These are phyloP conservation scores for Narthecium ossifragum DNA, from an alignment of 106 monocot species.

Conservation along the genomic window DNA sequence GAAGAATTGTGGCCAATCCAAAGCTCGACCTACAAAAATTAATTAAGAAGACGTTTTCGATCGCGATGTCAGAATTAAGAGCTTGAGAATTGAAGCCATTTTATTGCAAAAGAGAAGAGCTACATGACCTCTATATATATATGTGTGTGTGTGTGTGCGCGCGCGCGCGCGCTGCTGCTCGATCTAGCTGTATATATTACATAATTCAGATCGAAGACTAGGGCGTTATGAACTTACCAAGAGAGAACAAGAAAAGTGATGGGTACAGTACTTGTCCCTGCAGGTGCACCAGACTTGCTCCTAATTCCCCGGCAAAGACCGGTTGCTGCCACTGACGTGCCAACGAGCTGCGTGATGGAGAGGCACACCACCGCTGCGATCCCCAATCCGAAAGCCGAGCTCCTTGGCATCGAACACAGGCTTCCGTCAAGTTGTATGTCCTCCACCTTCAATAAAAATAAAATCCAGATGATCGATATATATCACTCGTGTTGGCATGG, in stretches of 20 bases:
- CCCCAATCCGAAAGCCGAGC: constrained; percentile 62
- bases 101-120: background rate
- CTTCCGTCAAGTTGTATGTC: constrained; percentile 72
- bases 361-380: constrained; percentile 57
- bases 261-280: background rate
- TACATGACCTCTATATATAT: too few species aligned
- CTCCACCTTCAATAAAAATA: constrained; percentile 9
- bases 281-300: background rate
- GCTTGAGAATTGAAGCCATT: background rate
- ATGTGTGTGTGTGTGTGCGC: background rate
- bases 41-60: background rate
- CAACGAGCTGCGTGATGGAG: constrained; percentile 52
- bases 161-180: too few species aligned
- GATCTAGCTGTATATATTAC: background rate
- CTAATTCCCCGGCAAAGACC: constrained; percentile 10
- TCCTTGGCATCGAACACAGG: constrained; percentile 61
- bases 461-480: background rate
- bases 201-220: background rate
- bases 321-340: constrained; percentile 27
- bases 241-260: constrained; percentile 39
- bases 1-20: constrained; percentile 35
- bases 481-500: too few species aligned
- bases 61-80: background rate
- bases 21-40: constrained; percentile 46
- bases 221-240: constrained; percentile 28